phyloP scores from a whole-genome alignment of 2,329 filamentous ascomycete species.

The Colletotrichum musicola region DNA sequence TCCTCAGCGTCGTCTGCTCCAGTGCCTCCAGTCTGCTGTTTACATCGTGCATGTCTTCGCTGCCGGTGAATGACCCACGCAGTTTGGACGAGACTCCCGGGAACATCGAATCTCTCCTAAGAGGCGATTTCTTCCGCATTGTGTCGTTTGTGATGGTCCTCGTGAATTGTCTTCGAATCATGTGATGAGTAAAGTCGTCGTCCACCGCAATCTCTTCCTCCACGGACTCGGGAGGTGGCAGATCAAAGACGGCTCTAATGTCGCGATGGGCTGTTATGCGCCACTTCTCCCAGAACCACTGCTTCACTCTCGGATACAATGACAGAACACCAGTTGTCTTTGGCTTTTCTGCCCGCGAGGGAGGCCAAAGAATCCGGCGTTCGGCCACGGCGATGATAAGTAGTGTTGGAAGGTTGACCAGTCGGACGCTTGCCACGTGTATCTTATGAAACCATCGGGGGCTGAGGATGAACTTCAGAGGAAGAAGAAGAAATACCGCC shows the following conservation, averaged over 20 bases:
- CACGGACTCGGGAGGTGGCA: slow-evolving; percentile 73
- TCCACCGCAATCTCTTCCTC: slow-evolving; percentile 69
- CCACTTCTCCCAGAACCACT: slow-evolving; percentile 75
- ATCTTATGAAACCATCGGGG: slow-evolving; percentile 92
- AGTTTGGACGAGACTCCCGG: slow-evolving; percentile 65
- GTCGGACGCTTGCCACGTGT: slow-evolving; percentile 81
- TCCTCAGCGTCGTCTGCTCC: slow-evolving; percentile 62
- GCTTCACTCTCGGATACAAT: slow-evolving; percentile 46
- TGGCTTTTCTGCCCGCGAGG: slow-evolving; percentile 32
- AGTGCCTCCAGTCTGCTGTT: slow-evolving; percentile 60
- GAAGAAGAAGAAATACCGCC: slow-evolving; percentile 79
- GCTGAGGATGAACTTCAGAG: slow-evolving; percentile 82
- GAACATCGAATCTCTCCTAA: slow-evolving; percentile 69
- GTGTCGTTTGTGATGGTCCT: slow-evolving; percentile 57
- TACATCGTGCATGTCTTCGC: slow-evolving; percentile 60
- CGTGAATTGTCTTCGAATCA: slow-evolving; percentile 69
- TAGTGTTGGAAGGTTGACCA: slow-evolving; percentile 81
- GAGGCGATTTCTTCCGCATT: slow-evolving; percentile 48
- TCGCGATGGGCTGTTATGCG: slow-evolving; percentile 79
- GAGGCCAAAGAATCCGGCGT: slow-evolving; percentile 74
- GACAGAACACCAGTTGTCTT: slow-evolving; percentile 42
- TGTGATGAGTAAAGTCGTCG: slow-evolving; percentile 69
- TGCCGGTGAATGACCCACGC: slow-evolving; percentile 61
- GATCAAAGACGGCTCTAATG: slow-evolving; percentile 79
- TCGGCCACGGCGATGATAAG: slow-evolving; percentile 79